Evolutionary conservation across 495 filamentous ascomycete species (phyloP).

Genomic region (Evansstolkia leycettana): DNA sequence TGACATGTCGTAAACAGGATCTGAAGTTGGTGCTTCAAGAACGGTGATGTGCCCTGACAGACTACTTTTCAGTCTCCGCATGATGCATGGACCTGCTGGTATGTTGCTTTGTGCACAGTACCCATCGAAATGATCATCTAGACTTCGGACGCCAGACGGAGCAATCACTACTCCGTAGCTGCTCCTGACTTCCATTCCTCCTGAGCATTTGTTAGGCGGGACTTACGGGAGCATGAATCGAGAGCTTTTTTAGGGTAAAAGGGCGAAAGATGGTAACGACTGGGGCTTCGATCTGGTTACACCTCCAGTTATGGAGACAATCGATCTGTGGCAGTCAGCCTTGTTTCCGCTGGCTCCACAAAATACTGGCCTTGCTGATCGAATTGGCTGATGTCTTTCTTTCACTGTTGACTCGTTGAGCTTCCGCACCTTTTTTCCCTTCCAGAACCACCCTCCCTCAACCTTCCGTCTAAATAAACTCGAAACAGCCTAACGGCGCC

Average conservation of each 20-base stretch:
- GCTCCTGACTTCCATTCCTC: not conserved
- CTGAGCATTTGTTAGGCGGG: not conserved
- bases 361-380: too few species aligned
- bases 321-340: slow-evolving; percentile 18
- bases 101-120: too few species aligned
- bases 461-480: slow-evolving; percentile 27
- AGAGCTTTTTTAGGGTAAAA: too few species aligned
- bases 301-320: slow-evolving; percentile 12
- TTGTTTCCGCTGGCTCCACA: slow-evolving; percentile 20
- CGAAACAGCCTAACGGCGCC: slow-evolving; percentile 35
- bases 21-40: too few species aligned
- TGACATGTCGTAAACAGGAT: too few species aligned
- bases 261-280: too few species aligned
- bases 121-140: slow-evolving; percentile 5
- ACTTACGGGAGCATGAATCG: too few species aligned
- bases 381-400: not conserved
- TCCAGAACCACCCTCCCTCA: slow-evolving; percentile 7
- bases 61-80: slow-evolving; percentile 3
- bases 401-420: not conserved
- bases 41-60: slow-evolving; percentile 5
- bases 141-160: not conserved
- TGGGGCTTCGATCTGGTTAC: slow-evolving; percentile 11
- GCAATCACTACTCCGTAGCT: not conserved
- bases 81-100: slow-evolving; percentile 6
- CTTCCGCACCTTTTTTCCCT: not conserved